Evolutionary conservation across 1,139 yeast species (phyloP).

Genomic region (Trichomonascaceae sp.): DNA sequence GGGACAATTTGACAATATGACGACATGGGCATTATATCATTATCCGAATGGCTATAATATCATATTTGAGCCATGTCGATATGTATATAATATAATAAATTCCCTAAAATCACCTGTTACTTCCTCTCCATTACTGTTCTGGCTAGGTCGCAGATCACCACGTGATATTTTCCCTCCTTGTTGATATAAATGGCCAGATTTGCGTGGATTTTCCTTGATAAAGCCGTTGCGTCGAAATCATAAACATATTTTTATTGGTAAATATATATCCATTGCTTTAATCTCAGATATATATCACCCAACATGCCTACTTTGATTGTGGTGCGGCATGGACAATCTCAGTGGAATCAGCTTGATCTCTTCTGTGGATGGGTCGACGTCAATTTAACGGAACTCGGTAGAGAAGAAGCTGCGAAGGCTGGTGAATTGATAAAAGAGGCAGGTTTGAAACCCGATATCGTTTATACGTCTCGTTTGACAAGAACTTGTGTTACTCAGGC

Average conservation of each 20-base stretch:
- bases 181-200: constrained; percentile 76
- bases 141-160: background rate
- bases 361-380: constrained; percentile 99
- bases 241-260: too few relatives aligned
- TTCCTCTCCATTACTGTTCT: background rate
- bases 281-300: too few relatives aligned
- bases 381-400: constrained; percentile 75
- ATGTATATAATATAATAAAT: too few relatives aligned
- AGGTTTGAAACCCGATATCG: constrained; percentile 75
- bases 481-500: constrained; percentile 98
- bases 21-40: too few relatives aligned
- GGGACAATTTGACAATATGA: too few relatives aligned
- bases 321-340: constrained; percentile 94
- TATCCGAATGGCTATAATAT: too few relatives aligned
- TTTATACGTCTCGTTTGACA: constrained; percentile 86
- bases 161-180: constrained; percentile 27
- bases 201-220: constrained; percentile 83
- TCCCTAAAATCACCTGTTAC: background rate
- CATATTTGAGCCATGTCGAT: too few relatives aligned
- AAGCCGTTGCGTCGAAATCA: constrained; percentile 58
- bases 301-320: constrained; percentile 31
- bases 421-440: constrained; percentile 90
- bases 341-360: constrained; percentile 96
- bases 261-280: too few relatives aligned
- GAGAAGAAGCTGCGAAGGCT: constrained; percentile 86